These are phyloP conservation scores for Silene coronaria DNA, from an alignment of 179 eudicot genomes.

Conservation along the genomic window DNA sequence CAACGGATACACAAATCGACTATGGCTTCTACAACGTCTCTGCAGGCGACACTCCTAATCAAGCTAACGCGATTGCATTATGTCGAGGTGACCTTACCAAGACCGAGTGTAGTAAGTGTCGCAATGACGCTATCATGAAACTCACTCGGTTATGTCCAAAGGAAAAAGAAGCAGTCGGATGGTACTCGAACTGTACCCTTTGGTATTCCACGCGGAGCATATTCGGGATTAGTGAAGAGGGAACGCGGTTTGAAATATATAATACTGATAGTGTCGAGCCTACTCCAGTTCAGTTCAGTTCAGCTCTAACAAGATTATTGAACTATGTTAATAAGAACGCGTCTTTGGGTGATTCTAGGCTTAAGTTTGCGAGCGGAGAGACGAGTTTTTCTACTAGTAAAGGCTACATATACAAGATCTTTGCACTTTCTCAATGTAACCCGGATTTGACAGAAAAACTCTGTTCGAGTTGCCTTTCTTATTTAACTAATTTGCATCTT, in stretches of 20 bases:
- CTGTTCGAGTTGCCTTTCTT: slow-evolving; percentile 25
- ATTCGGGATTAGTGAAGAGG: not conserved
- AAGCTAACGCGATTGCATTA: slow-evolving; percentile 16
- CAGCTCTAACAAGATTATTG: not conserved
- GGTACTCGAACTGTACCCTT: slow-evolving; percentile 14
- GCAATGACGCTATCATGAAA: not conserved
- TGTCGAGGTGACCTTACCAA: slow-evolving; percentile 12
- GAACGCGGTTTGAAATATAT: not conserved
- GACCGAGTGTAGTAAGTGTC: slow-evolving; percentile 3
- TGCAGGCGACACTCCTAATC: not conserved
- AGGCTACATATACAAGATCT: not conserved
- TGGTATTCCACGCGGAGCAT: slow-evolving; percentile 16
- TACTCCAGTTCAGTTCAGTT: not conserved
- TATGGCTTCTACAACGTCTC: slow-evolving; percentile 20
- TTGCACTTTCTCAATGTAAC: slow-evolving; percentile 34
- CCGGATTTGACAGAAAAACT: slow-evolving; percentile 22
- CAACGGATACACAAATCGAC: slow-evolving; percentile 12
- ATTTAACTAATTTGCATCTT: not conserved
- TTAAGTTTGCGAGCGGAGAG: slow-evolving; percentile 26
- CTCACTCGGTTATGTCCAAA: not conserved
- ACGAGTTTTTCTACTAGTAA: not conserved
- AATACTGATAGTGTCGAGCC: not conserved
- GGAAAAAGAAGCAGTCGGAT: slow-evolving; percentile 9
- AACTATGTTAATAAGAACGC: not conserved
- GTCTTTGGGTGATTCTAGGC: slow-evolving; percentile 19